Percentiles rank a stretch among this genome's conserved stretches.
Evolutionary conservation across 2,329 filamentous ascomycete genomes (phyloP).

Genomic region (Alternaria postmessia): DNA sequence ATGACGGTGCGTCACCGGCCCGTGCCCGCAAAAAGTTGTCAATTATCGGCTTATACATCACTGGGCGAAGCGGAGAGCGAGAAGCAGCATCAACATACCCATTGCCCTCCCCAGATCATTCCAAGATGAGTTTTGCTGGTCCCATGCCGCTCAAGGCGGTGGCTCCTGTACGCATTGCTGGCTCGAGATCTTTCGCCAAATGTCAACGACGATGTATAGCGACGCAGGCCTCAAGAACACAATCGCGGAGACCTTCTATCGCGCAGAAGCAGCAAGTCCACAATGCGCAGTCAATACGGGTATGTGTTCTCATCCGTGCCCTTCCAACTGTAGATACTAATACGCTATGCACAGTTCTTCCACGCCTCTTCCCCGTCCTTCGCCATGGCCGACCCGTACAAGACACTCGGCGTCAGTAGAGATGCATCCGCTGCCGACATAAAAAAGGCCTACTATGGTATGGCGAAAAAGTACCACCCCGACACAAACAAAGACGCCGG

Average conservation of each 20-base stretch:
- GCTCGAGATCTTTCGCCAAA: constrained; percentile 34
- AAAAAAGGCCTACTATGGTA: constrained; percentile 97
- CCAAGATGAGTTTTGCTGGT: constrained; percentile 47
- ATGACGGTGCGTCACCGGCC: constrained; percentile 20
- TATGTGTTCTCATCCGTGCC: constrained; percentile 21
- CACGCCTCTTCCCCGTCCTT: constrained; percentile 64
- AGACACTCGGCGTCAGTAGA: constrained; percentile 83
- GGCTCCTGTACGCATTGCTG: constrained; percentile 42
- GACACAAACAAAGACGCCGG: constrained; percentile 95
- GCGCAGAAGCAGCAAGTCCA: constrained; percentile 29
- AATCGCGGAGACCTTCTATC: constrained; percentile 36
- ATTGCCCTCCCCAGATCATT: constrained; percentile 9
- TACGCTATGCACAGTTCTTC: constrained; percentile 38
- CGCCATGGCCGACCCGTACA: constrained; percentile 80
- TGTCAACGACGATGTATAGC: constrained; percentile 45
- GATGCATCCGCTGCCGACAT: constrained; percentile 84
- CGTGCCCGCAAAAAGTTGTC: constrained; percentile 28
- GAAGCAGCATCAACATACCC: constrained; percentile 23
- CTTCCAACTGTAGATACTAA: constrained; percentile 21
- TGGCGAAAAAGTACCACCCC: constrained; percentile 97
- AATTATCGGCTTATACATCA: constrained; percentile 12
- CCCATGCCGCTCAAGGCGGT: constrained; percentile 46
- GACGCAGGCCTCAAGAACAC: constrained; percentile 33
- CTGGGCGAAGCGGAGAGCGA: constrained; percentile 9
- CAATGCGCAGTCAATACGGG: constrained; percentile 40